Evolutionary conservation across 805 yeast species (phyloP).

Genomic region (Candida rishiriensis): DNA sequence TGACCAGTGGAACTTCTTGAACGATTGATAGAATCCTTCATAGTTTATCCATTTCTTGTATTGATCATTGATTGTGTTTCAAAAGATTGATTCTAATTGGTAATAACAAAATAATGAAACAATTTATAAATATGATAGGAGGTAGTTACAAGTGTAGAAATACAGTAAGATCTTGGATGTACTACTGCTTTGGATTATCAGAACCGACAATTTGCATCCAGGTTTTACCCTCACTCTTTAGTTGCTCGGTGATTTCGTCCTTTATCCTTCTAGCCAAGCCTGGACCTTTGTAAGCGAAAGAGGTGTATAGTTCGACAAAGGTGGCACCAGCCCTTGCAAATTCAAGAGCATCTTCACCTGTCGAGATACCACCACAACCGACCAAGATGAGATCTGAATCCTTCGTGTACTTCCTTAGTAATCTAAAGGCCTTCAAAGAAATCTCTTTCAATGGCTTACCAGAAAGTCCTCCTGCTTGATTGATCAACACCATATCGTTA

Average conservation of each 20-base stretch:
- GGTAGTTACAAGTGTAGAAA: no score
- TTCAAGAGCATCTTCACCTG: constrained; percentile 84
- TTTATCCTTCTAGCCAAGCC: constrained; percentile 65
- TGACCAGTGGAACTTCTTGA: background rate
- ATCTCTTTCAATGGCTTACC: constrained; percentile 88
- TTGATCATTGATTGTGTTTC: no score
- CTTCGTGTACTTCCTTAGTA: constrained; percentile 72
- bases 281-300: constrained; percentile 91
- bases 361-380: constrained; percentile 94
- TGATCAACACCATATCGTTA: constrained; percentile 34
- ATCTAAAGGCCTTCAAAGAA: constrained; percentile 64
- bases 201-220: constrained; percentile 79
- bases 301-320: constrained; percentile 82
- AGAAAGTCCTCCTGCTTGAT: constrained; percentile 82
- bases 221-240: constrained; percentile 69
- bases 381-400: constrained; percentile 68
- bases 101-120: background rate
- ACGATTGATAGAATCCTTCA: background rate
- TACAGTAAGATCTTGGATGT: background rate
- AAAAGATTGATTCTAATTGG: no score
- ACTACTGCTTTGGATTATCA: constrained; percentile 37
- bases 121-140: background rate
- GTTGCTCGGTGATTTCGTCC: constrained; percentile 52
- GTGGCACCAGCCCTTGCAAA: constrained; percentile 92
- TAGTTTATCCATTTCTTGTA: background rate